Evolutionary conservation across 805 yeast genomes (phyloP).

Genomic region (Zygotorulaspora chibaensis): DNA sequence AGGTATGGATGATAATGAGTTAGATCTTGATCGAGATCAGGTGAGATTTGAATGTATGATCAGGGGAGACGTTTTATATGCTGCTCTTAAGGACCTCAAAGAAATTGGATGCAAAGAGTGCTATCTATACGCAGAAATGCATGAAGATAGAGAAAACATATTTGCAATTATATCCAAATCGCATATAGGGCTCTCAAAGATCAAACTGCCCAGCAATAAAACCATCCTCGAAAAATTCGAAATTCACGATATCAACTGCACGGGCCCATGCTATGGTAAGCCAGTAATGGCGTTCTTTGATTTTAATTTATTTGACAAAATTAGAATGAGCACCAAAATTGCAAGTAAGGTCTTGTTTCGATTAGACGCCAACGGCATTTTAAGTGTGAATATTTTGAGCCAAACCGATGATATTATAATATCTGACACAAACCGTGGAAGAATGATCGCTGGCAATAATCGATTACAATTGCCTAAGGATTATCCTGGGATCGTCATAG

Average conservation of each 20-base stretch:
- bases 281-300: conserved; percentile 47
- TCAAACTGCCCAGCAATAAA: conserved; percentile 60
- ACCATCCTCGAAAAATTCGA: conserved; percentile 58
- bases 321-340: conserved; percentile 45
- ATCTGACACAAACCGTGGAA: conserved; percentile 3
- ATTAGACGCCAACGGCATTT: conserved; percentile 48
- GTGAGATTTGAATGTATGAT: conserved; percentile 50
- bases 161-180: conserved; percentile 59
- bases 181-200: conserved; percentile 66
- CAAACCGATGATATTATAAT: conserved; percentile 30
- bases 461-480: conserved; percentile 31
- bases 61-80: conserved; percentile 49
- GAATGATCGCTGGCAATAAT: background rate
- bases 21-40: conserved; percentile 42
- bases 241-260: conserved; percentile 32
- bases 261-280: conserved; percentile 21
- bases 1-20: conserved; percentile 35
- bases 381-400: conserved; percentile 46
- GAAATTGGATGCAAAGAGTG: conserved; percentile 51
- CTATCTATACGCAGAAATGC: conserved; percentile 41
- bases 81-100: conserved; percentile 52
- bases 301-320: conserved; percentile 45
- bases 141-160: conserved; percentile 26
- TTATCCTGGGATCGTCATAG: conserved; percentile 41
- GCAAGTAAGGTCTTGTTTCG: conserved; percentile 53